Evolutionary conservation across 352 stramenopile species (phyloP).

Genomic region (Phytopythium montanum): DNA sequence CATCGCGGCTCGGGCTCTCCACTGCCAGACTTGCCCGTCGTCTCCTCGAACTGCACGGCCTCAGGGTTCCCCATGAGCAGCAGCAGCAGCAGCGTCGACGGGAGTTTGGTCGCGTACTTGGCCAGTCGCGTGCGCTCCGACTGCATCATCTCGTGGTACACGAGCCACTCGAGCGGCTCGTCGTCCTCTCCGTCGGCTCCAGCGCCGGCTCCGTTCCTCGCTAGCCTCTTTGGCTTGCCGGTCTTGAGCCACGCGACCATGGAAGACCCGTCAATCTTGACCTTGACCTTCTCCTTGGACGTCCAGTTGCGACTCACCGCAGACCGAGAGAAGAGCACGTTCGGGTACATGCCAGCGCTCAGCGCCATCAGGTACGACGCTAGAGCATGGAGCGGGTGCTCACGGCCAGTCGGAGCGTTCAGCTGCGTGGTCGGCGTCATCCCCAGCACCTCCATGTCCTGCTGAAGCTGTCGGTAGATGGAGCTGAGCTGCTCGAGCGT

Average conservation of each 20-base stretch:
- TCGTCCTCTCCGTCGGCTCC: constrained; percentile 19
- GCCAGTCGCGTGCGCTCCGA: constrained; percentile 58
- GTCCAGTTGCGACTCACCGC: constrained; percentile 58
- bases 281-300: constrained; percentile 82
- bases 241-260: constrained; percentile 36
- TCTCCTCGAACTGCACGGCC: constrained; percentile 27
- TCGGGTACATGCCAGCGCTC: constrained; percentile 71
- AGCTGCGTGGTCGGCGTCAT: constrained; percentile 49
- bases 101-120: constrained; percentile 69
- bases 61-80: constrained; percentile 61
- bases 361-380: constrained; percentile 64
- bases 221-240: constrained; percentile 18
- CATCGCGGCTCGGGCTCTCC: constrained; percentile 20
- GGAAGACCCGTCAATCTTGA: constrained; percentile 56
- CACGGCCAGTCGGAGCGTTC: constrained; percentile 5
- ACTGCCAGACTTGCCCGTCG: constrained; percentile 9
- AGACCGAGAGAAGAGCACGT: constrained; percentile 48
- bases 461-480: constrained; percentile 64
- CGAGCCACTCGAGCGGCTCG: constrained; percentile 52
- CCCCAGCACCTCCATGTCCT: constrained; percentile 53
- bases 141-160: constrained; percentile 88
- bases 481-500: constrained; percentile 63
- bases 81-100: constrained; percentile 49
- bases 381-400: constrained; percentile 25
- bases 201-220: constrained; percentile 17